Base-by-base conservation (phyloP, 805 yeast species). In the Saturnispora mendoncae region DNA sequence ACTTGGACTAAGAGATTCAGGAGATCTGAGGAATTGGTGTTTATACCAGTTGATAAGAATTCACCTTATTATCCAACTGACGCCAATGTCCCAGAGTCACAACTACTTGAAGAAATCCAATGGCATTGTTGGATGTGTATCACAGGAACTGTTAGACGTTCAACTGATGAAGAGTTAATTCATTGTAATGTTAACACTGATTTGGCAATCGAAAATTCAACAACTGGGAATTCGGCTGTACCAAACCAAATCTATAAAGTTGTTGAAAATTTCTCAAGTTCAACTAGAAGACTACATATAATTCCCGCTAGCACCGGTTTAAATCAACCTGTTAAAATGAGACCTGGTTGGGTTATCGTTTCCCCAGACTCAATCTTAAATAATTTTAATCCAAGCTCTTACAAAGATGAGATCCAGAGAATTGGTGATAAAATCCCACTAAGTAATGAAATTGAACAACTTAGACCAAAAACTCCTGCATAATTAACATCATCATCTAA, bases 101-200 rank as follows among this genome's bases (percentile, higher is more conserved):
- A 67, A 26, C 56, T 84, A 20, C 68, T 84, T 42, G 78, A 76
- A 45, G 76, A 79, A 44, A 78, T 83, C 60, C 92, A 83, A 61
- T 88, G 96, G 95, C 97, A 90, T 62, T 88, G 97, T 54, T 83
- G 95, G 84, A 87, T 88, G 96, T 90, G 96, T 51, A 83, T 88
- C 40, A 88, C 95, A 2, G 97, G 97, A 2, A 88, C 97, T 0
- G 90, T 88, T 6, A 69, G 95, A 54, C 71, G 97, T 52, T 76
- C 94, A 2, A 76, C 79, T 0, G 97, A 88, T 61, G 73, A 74
- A 12, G 87, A 84, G 58, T 67, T 88, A 45, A 87, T 88, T 46
- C 94, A 88, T 57, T 90, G 97, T 63, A 88, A 88, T 55, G 76
- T 88, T 30, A 94, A 88, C 54, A 87, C 96, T 0, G 97, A 88